Evolutionary conservation across 495 filamentous ascomycete genomes (phyloP).

Genomic region (Neurospora sp.): DNA sequence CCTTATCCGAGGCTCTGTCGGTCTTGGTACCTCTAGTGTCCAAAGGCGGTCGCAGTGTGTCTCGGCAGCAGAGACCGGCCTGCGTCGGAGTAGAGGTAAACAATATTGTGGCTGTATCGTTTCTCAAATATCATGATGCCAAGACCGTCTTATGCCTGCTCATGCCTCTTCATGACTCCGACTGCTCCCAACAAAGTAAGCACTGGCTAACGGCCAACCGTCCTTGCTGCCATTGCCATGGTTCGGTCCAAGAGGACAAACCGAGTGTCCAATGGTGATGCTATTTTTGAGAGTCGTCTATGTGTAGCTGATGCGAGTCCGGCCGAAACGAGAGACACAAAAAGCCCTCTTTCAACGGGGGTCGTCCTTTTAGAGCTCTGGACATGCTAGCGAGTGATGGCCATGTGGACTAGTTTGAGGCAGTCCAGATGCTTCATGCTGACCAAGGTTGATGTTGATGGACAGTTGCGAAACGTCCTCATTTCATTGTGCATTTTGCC

Average conservation of each 20-base stretch:
- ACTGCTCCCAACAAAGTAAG: not conserved
- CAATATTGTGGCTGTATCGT: not conserved
- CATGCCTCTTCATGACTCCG: too few relatives aligned
- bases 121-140: not conserved
- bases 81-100: not conserved
- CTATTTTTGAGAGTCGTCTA: too few relatives aligned
- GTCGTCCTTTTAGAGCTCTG: not conserved
- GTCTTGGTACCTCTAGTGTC: not conserved
- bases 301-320: slow-evolving; percentile 1
- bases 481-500: not conserved
- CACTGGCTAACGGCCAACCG: not conserved
- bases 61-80: not conserved
- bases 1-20: not conserved
- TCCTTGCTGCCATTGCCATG: not conserved
- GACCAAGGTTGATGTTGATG: not conserved
- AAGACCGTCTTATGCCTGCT: not conserved
- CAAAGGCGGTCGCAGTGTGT: not conserved
- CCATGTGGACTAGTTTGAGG: not conserved
- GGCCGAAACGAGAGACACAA: slow-evolving; percentile 16
- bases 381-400: too few relatives aligned
- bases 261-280: too few relatives aligned
- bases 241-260: too few relatives aligned
- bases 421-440: not conserved
- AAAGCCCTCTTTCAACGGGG: not conserved
- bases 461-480: not conserved